phyloP scores from a whole-genome alignment of 225 moss, liverwort and hornwort species.

The Pseudisothecium myosuroides region DNA sequence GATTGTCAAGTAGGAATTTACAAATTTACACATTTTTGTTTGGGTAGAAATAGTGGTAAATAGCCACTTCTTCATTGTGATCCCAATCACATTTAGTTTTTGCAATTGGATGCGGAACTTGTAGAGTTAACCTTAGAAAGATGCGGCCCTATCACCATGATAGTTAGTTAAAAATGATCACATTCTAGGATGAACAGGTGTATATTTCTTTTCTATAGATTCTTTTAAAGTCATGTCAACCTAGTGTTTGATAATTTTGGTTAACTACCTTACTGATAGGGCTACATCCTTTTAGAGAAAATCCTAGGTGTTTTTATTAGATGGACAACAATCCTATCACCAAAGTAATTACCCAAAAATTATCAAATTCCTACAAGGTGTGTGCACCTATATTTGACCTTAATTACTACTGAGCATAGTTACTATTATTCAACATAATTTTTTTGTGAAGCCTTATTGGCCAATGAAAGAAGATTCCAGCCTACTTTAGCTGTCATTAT shows the following conservation, averaged over 20 bases:
- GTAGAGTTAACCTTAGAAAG: too few relatives aligned
- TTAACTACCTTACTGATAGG: neutral
- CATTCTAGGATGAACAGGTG: neutral
- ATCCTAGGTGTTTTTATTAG: neutral
- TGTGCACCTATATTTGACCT: neutral
- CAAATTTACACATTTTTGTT: neutral
- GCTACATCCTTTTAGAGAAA: neutral
- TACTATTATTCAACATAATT: neutral
- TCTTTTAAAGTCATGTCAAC: neutral
- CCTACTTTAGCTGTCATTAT: neutral
- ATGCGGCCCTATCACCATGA: rapidly evolving
- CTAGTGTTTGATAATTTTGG: neutral
- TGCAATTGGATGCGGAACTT: too few relatives aligned
- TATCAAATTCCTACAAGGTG: neutral
- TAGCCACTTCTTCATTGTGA: neutral
- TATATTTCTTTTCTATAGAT: neutral
- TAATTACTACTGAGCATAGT: neutral
- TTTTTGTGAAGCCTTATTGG: neutral
- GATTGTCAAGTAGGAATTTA: neutral
- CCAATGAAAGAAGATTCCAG: neutral
- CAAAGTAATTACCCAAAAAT: neutral
- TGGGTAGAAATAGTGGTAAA: neutral
- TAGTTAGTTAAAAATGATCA: neutral
- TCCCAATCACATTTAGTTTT: too few relatives aligned
- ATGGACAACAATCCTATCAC: neutral